Evolutionary conservation across 495 filamentous ascomycete genomes (phyloP).

Genomic region (Lasiosphaeria miniovina): DNA sequence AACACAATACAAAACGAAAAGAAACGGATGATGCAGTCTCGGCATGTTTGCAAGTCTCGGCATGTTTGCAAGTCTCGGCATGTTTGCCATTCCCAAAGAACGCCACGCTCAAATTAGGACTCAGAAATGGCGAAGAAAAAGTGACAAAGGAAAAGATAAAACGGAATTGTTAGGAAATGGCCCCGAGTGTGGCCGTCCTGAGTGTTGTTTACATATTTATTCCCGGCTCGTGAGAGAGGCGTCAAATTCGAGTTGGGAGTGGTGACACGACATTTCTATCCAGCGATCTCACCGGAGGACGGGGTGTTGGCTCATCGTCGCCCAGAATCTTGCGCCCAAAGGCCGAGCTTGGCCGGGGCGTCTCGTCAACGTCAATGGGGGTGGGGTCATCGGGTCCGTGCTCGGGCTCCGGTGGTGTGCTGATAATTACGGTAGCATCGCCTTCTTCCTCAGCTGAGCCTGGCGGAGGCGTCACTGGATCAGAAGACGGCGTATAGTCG

Average conservation of each 20-base stretch:
- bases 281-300: constrained; percentile 16
- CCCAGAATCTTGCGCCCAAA: constrained; percentile 4
- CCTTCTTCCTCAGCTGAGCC: constrained; percentile 16
- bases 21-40: constrained; percentile 22
- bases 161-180: not conserved
- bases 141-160: constrained; percentile 11
- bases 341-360: constrained; percentile 25
- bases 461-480: constrained; percentile 16
- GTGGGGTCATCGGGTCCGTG: not conserved
- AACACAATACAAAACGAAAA: not conserved
- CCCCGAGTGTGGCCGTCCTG: not conserved
- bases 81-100: constrained; percentile 15
- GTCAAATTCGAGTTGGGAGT: constrained; percentile 20
- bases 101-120: constrained; percentile 23
- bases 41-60: too few species aligned
- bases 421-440: constrained; percentile 23
- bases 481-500: constrained; percentile 2
- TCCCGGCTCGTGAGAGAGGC: not conserved
- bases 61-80: constrained; percentile 22
- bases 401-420: constrained; percentile 23
- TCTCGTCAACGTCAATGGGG: constrained; percentile 25
- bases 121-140: constrained; percentile 4
- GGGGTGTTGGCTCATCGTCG: constrained; percentile 35
- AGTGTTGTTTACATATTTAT: not conserved
- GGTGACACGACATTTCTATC: constrained; percentile 22